A percentile compares a stretch with the other conserved stretches of the same genome.
These are phyloP conservation scores for Kwoniella mangroviensis DNA, from an alignment of 768 basidiomycete species.

Conservation along the genomic window DNA sequence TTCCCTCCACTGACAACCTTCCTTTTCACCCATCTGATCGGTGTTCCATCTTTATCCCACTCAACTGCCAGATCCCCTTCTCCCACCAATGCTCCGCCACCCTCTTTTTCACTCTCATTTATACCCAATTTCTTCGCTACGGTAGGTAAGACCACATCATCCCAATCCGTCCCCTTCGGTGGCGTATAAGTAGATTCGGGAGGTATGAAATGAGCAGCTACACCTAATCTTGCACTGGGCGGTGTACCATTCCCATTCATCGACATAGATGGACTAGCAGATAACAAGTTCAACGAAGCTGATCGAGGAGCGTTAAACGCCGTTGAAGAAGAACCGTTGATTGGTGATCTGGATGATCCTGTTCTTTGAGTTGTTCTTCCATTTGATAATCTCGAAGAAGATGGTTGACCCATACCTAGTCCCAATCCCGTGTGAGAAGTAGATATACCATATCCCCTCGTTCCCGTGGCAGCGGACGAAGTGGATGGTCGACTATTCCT, in stretches of 20 bases:
- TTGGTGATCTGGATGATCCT: conserved; percentile 8
- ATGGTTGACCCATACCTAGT: conserved; percentile 29
- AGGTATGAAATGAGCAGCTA: conserved; percentile 53
- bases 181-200: conserved; percentile 47
- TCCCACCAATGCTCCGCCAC: neutral
- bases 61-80: conserved; percentile 51
- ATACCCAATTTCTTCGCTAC: conserved; percentile 50
- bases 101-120: conserved; percentile 29
- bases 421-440: conserved; percentile 21
- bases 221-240: conserved; percentile 36
- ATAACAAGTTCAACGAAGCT: conserved; percentile 31
- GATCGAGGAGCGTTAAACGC: conserved; percentile 16
- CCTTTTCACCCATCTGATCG: conserved; percentile 48
- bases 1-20: neutral
- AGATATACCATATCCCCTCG: conserved; percentile 14
- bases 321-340: neutral
- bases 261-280: conserved; percentile 20
- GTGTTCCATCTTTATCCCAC: conserved; percentile 51
- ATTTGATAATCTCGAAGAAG: conserved; percentile 2
- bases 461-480: neutral
- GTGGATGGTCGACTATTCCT: conserved; percentile 23
- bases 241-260: conserved; percentile 10
- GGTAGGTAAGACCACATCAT: conserved; percentile 49
- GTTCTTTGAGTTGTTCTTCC: neutral
- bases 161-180: conserved; percentile 50